These are phyloP conservation scores for Lentinula edodes DNA, from an alignment of 768 basidiomycete genomes.

Conservation along the genomic window DNA sequence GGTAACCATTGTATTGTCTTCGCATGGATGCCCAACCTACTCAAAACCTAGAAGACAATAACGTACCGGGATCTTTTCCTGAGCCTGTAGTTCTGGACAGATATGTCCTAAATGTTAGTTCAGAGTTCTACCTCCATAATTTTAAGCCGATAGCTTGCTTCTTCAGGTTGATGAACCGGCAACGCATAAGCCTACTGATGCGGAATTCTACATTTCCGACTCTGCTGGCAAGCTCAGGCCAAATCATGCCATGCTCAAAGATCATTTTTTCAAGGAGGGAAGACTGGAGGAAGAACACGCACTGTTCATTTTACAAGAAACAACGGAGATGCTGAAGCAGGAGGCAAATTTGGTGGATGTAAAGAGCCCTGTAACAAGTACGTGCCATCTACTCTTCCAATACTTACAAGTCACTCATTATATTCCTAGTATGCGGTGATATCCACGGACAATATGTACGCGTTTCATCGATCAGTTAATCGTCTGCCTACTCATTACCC, in stretches of 20 bases:
- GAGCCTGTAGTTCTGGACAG: not conserved
- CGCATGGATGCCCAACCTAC: conserved; percentile 5
- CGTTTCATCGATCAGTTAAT: conserved; percentile 3
- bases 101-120: not conserved
- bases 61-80: conserved; percentile 3
- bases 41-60: not conserved
- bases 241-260: conserved; percentile 74
- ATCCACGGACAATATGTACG: conserved; percentile 96
- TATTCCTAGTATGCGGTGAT: conserved; percentile 79
- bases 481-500: not conserved
- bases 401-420: not conserved
- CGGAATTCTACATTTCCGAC: conserved; percentile 59
- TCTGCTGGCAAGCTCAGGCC: conserved; percentile 54
- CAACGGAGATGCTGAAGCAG: conserved; percentile 56
- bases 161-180: conserved; percentile 66
- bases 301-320: conserved; percentile 68
- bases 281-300: conserved; percentile 81
- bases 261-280: conserved; percentile 88
- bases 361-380: conserved; percentile 87
- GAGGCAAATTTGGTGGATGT: conserved; percentile 88
- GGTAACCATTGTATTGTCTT: not conserved
- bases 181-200: conserved; percentile 58
- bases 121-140: not conserved
- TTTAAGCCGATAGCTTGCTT: not conserved
- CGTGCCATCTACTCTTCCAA: conserved; percentile 20